phyloP scores from a whole-genome alignment of 2,329 filamentous ascomycete genomes.

The Colletotrichum spaethianum region DNA sequence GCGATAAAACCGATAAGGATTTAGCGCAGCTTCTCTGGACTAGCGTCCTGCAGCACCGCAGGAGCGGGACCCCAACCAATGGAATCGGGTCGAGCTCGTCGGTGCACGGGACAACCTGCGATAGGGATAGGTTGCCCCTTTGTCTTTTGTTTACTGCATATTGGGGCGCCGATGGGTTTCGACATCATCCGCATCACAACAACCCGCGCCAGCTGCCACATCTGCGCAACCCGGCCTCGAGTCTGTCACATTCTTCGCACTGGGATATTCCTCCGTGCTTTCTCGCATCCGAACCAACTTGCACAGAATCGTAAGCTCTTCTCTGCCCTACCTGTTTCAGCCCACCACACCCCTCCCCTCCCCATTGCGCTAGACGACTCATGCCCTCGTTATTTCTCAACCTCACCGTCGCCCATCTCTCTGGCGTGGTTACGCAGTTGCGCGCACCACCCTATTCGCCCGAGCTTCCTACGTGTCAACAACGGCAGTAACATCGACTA shows the following conservation, averaged over 20 bases:
- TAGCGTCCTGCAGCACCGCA: slow-evolving; percentile 13
- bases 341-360: slow-evolving; percentile 27
- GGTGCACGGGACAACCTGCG: slow-evolving; percentile 38
- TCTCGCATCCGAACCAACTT: slow-evolving; percentile 7
- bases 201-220: slow-evolving; percentile 8
- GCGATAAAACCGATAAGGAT: slow-evolving; percentile 17
- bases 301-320: slow-evolving; percentile 29
- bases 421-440: slow-evolving; percentile 13
- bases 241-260: slow-evolving; percentile 23
- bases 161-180: neutral
- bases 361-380: slow-evolving; percentile 33
- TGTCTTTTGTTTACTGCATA: slow-evolving; percentile 30
- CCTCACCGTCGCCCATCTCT: slow-evolving; percentile 10
- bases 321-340: slow-evolving; percentile 26
- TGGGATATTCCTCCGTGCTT: slow-evolving; percentile 26
- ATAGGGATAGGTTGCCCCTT: slow-evolving; percentile 28
- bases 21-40: slow-evolving; percentile 3
- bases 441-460: neutral
- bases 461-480: slow-evolving; percentile 2
- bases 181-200: slow-evolving; percentile 34
- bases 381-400: neutral
- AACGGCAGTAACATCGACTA: neutral
- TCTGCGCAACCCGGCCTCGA: slow-evolving; percentile 8
- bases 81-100: slow-evolving; percentile 18
- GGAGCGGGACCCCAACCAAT: slow-evolving; percentile 28